Evolutionary conservation across 2,329 filamentous ascomycete species (phyloP).

Genomic region (Fusarium paranaense): DNA sequence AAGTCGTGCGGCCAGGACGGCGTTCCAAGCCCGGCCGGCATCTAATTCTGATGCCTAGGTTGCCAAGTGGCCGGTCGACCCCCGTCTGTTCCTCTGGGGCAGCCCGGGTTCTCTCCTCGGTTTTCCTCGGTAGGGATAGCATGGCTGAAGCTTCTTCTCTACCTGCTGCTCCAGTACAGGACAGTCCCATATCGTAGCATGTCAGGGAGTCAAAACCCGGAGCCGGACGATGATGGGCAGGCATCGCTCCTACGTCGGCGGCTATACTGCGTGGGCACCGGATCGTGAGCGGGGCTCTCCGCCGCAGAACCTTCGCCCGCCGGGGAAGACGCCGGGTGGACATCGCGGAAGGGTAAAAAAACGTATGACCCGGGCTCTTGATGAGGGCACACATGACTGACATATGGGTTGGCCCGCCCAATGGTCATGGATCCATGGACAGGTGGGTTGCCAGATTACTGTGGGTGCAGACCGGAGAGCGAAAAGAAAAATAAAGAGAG

Average conservation of each 20-base stretch:
- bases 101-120: constrained; percentile 12
- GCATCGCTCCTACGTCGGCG: constrained; percentile 23
- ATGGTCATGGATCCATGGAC: constrained; percentile 8
- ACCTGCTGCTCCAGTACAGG: not conserved
- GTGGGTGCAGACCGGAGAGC: constrained; percentile 6
- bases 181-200: not conserved
- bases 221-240: constrained; percentile 13
- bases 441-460: constrained; percentile 5
- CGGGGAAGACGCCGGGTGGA: constrained; percentile 24
- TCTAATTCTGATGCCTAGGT: constrained; percentile 16
- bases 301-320: constrained; percentile 12
- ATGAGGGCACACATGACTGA: constrained; percentile 29
- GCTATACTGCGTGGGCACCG: constrained; percentile 7
- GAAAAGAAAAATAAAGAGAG: not conserved
- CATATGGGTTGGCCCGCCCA: constrained; percentile 16
- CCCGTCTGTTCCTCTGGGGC: constrained; percentile 3
- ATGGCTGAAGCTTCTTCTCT: not conserved
- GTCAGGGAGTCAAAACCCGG: constrained; percentile 4
- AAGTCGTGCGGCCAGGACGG: constrained; percentile 23
- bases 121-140: not conserved
- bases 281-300: constrained; percentile 18
- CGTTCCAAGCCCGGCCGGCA: constrained; percentile 14
- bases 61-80: constrained; percentile 10
- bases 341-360: constrained; percentile 24
- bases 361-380: constrained; percentile 38